Evolutionary conservation across 257 asterid genomes (phyloP), one percentile per base, ranked within the genome.

Genomic region (Echites panduratus): DNA sequence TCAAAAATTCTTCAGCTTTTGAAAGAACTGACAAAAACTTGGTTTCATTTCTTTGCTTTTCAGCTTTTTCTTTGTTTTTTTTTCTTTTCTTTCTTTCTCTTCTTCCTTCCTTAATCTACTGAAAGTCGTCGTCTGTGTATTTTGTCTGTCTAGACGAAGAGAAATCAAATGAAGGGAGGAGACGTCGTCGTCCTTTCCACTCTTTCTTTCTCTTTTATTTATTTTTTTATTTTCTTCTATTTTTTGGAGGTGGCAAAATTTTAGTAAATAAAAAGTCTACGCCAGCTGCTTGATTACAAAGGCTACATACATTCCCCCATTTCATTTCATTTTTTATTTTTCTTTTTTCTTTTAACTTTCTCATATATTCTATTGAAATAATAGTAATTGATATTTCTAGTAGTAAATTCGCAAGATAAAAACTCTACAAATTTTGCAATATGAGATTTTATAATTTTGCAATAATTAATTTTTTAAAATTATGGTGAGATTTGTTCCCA

Each of bases 151-250:
- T 19, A 43, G 24, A 57, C 27, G 26, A 5, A 17, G 52, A 29
- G 24, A 1, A 32, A 32, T 32, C 38, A 32, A 32, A 32, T 32
- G 49, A 2, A 7, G 50, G 7, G 70, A 32, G 63, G 50, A 70
- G 63, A 76, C 76, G 76, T 52, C 68, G 80, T 70, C 80, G 80
- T 76, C 76, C 43, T 64, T 44, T 76, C 61, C 47, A 49, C 71
- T 70, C 43, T 62, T 69, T 69, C 56, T 11, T 35, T 49, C 19
- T 19, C 19, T 4, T n/a, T 49, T 5, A 14, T 49, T 13, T 48
- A 9, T 9, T 9, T 48, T 9, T 38, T 48, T 41, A 41, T 26
- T 66, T 47, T 59, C 43, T 47, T 59, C 43, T 56, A 43, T 32
- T 56, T 16, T 29, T 72, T 45, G 52, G 40, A 72, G 57, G 22